Evolutionary conservation across 495 filamentous ascomycete species (phyloP), one percentile per base, ranked within the genome.

Genomic region (Delitschia confertaspora): DNA sequence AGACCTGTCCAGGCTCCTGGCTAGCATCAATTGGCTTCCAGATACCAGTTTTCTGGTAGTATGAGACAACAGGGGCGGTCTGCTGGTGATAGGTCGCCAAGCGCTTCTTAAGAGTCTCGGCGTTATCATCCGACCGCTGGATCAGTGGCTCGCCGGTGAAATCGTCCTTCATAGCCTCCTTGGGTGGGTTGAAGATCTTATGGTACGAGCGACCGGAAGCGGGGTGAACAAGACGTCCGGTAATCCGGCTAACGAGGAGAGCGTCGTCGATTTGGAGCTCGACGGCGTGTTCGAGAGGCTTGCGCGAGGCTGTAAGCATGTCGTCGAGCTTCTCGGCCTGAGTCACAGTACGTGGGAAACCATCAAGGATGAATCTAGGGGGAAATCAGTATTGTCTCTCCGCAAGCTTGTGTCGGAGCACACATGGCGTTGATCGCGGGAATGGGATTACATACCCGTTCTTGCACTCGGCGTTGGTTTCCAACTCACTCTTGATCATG

Each of bases 121-220:
- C 88, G 58, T 99, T 99, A 71, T 99, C 91, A 60, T 99, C 91
- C 42, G 79, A 84, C 51, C 91, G 82, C 70, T 96, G 91, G 61
- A 96, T 85, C 52, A 99, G 68, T 22, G 89, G 91, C 72, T 99
- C 91, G 60, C 91, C 93, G 11, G 93, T 95, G 44, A 96, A 61
- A 60, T 99, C 91, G 68, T 99, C 91, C 63, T 76, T 93, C 93
- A 96, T 96, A 45, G 73, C 42, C 47, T 75, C 66, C 75, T 93
- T 93, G 51, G 91, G 91, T n/a, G 91, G 93, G 77, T 95, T 95
- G 80, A 99, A 99, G 60, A 85, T 80, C 65, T 81, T 85, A 76
- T 99, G 91, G 73, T 99, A 99, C 42, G 84, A 85, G 55, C 91
- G 87, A 44, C 91, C 91, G 49, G 86, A 93, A 21, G 88, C 87